A percentile compares a stretch with the other conserved stretches of the same genome.
Evolutionary conservation across 2,329 filamentous ascomycete species (phyloP).

Genomic region (Cucurbitaria berberidis): DNA sequence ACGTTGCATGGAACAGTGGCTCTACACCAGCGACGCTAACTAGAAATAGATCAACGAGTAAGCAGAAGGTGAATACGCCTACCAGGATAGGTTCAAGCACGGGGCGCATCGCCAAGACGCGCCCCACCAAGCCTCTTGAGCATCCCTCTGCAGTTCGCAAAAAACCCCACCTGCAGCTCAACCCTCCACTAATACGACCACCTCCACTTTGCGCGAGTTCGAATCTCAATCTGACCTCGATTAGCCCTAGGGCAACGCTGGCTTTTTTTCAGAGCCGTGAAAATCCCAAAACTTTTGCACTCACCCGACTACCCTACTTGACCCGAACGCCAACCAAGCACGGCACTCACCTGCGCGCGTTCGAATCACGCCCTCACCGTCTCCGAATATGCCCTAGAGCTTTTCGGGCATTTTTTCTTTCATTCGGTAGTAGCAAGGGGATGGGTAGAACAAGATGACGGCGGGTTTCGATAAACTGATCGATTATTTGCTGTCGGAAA

Average conservation of each 20-base stretch:
- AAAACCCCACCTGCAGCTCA: slow-evolving; percentile 17
- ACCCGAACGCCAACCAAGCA: slow-evolving; percentile 2
- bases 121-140: slow-evolving; percentile 8
- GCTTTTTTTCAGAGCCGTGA: neutral
- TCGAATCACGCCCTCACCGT: slow-evolving; percentile 27
- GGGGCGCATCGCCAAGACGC: slow-evolving; percentile 3
- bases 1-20: neutral
- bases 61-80: no score
- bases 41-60: no score
- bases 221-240: slow-evolving; percentile 8
- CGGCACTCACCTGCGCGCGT: slow-evolving; percentile 18
- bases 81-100: neutral
- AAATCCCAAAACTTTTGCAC: neutral
- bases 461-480: slow-evolving; percentile 62
- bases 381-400: slow-evolving; percentile 19
- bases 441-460: slow-evolving; percentile 34
- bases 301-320: neutral
- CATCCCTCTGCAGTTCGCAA: slow-evolving; percentile 10
- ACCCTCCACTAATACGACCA: slow-evolving; percentile 15
- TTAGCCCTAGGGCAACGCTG: neutral
- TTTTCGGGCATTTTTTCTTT: slow-evolving; percentile 8
- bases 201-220: slow-evolving; percentile 15
- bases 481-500: slow-evolving; percentile 63
- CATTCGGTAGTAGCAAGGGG: slow-evolving; percentile 22
- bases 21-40: neutral